Evolutionary conservation across 257 asterid species (phyloP), one percentile per base, ranked within the genome.

Genomic region (Nicotiana paniculata): DNA sequence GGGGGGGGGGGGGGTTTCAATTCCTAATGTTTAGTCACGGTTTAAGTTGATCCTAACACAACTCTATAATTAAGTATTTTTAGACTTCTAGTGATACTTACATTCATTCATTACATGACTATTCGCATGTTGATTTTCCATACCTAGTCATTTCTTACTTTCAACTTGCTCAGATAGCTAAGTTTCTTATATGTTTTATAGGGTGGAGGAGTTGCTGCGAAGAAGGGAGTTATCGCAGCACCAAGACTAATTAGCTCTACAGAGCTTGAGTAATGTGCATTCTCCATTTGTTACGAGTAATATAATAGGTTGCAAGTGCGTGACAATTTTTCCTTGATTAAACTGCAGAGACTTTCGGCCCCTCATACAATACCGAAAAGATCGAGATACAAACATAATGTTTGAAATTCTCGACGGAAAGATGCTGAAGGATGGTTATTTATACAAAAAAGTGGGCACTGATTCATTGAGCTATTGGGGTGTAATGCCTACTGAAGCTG

Each of bases 391-490:
- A 16, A 90, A 90, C 84, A 82, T 77, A 84, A 82, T 84, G 83
- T 88, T 90, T 87, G 97, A 96, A 84, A 75, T 90, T 85, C 97
- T 94, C 76, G 98, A 94, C 81, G 98, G 98, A 83, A 94, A 93
- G 97, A 87, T 94, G 97, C 89, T 96, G 89, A 96, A 92, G 89
- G 98, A 93, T 82, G 98, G 99, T 54, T 96, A 94, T 87, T 77
- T 96, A 79, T 96, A 90, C 85, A 96, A 96, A 87, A 96, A 91
- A 86, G 85, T 94, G 80, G 82, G 97, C 1, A 72, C 89, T 10
- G 98, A 93, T 83, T 92, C 98, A 5, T 85, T 94, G 81, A 91
- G 88, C 82, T 85, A 89, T 77, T 96, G 98, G 98, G 98, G 98
- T 86, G 92, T 89, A 59, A 76, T 63, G 83, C 97, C 98, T 72